phyloP scores from a whole-genome alignment of 2,329 filamentous ascomycete genomes.

The Phyllosticta paracitricarpa region DNA sequence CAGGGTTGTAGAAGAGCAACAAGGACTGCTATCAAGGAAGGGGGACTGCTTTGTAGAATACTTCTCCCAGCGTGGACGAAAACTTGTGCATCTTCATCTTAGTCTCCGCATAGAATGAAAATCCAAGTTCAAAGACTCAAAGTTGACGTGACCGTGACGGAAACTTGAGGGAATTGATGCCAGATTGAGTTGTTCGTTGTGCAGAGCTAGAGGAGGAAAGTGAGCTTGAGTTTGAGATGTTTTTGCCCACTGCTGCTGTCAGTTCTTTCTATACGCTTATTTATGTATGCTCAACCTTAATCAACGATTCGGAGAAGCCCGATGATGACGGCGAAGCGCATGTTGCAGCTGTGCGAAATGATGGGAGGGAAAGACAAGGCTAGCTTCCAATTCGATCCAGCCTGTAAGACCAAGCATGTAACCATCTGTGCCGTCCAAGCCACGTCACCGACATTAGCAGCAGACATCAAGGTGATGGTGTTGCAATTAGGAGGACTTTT shows the following conservation, averaged over 20 bases:
- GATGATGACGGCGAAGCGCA: constrained; percentile 15
- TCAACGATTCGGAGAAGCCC: neutral
- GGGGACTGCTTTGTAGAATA: neutral
- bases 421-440: constrained; percentile 4
- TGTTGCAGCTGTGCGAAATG: neutral
- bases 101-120: neutral
- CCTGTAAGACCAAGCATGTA: constrained; percentile 20
- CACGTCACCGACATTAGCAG: constrained; percentile 17
- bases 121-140: neutral
- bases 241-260: too few relatives aligned
- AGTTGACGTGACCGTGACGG: neutral
- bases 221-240: too few relatives aligned
- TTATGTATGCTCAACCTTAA: neutral
- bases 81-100: neutral
- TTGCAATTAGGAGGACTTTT: too few relatives aligned
- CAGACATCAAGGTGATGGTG: constrained; percentile 13
- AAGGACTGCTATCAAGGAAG: too few relatives aligned
- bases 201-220: neutral
- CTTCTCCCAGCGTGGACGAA: neutral
- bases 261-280: too few relatives aligned
- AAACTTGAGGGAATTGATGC: neutral
- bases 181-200: neutral
- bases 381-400: constrained; percentile 21
- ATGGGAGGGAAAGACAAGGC: neutral
- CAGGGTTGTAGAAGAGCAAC: too few relatives aligned